Evolutionary conservation across 768 basidiomycete species (phyloP).

Genomic region (Pulveroboletus ravenelii): DNA sequence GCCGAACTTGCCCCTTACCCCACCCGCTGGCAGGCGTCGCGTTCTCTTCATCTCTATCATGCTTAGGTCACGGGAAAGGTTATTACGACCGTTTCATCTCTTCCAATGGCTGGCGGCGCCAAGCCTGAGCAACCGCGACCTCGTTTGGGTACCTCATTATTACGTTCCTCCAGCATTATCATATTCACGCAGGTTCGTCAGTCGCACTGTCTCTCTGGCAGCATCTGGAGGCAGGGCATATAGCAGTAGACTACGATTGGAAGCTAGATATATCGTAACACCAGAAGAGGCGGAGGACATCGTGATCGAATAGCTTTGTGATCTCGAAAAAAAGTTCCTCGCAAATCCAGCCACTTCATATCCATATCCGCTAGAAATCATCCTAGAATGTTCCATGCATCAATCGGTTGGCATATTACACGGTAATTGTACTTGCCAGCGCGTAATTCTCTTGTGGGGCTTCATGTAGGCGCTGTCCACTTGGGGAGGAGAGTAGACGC

Average conservation of each 20-base stretch:
- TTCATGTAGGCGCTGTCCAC: constrained; percentile 12
- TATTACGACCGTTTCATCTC: constrained; percentile 76
- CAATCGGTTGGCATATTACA: constrained; percentile 3
- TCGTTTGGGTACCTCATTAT: constrained; percentile 47
- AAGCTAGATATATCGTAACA: constrained; percentile 57
- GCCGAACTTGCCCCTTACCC: constrained; percentile 6
- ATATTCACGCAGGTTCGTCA: constrained; percentile 26
- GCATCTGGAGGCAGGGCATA: constrained; percentile 47
- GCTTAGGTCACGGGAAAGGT: constrained; percentile 79
- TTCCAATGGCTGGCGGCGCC: constrained; percentile 39
- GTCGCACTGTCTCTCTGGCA: constrained; percentile 64
- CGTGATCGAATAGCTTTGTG: constrained; percentile 18
- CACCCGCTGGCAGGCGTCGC: constrained; percentile 52
- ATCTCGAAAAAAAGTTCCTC: not conserved
- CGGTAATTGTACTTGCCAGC: constrained; percentile 26
- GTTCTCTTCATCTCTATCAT: constrained; percentile 63
- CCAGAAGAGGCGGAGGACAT: constrained; percentile 32
- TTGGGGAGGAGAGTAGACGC: constrained; percentile 38
- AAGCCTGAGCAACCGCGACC: constrained; percentile 39
- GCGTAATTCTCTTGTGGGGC: constrained; percentile 21
- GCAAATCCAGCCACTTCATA: constrained; percentile 19
- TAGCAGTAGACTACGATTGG: constrained; percentile 56
- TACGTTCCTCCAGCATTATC: constrained; percentile 7
- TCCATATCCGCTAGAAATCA: constrained; percentile 25
- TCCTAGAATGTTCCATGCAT: constrained; percentile 11